Base-by-base conservation (phyloP, 192 early-diverging fungal genomes). In the Gorgonomyces haynaldii region DNA sequence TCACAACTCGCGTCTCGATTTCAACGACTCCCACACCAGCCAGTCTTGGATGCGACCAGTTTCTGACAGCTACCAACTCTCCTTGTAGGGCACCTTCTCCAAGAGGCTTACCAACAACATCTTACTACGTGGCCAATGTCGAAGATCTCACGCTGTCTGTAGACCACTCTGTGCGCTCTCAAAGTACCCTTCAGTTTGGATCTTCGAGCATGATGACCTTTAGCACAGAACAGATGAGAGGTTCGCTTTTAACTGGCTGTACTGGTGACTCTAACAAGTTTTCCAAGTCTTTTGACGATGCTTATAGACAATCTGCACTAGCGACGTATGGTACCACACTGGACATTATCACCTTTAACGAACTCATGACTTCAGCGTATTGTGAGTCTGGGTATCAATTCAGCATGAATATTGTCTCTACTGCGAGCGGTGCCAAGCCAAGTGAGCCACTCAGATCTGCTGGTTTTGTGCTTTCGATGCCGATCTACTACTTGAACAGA, bases 1-100 rank as follows among this genome's bases (percentile, higher is more conserved):
- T 65, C 29, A 58, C 56, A n/a, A 65, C 64, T 25, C 45, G 58
- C n/a, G 49, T 65, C 3, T 54, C 45, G 3, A 41, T 57, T 16
- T 28, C 43, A 1, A 26, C 10, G 6, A 56, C 58, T 3, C 48
- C 43, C 9, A 26, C 29, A 3, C 53, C 50, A 7, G 39, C 50
- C 21, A n/a, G 23, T n/a, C 3, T 35, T 31, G 23, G 23, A 4
- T 60, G 62, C 48, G 30, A 38, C 25, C 34, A 60, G 26, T 35
- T 24, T 22, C 35, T 22, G 32, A 19, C 26, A 47, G 57, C 36
- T 15, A 23, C 2, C 43, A 46, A 5, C 48, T 37, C 16, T 43
- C 41, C 20, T 41, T 26, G 28, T n/a, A 40, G 23, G 47, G 46
- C 8, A 29, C 41, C 13, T 23, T 17, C 52, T 38, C 57, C 1